Evolutionary conservation across 192 early-diverging fungal species (phyloP), one percentile per base, ranked within the genome.

Genomic region (Linnemannia hyalina): DNA sequence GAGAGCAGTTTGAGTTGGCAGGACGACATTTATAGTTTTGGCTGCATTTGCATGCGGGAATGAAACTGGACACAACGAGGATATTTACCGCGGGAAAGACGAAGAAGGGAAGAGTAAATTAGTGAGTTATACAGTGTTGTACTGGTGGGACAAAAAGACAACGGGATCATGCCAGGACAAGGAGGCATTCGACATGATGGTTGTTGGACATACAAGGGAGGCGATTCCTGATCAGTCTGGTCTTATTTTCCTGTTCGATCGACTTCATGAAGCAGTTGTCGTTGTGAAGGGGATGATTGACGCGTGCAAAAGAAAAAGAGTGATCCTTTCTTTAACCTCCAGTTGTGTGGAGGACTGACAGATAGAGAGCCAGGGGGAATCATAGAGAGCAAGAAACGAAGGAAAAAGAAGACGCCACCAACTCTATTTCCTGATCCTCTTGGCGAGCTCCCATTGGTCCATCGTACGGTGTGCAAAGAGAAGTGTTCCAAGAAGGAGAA

Each of bases 391-490:
- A 70, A 23, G 15, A 20, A 29, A 70, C 18, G 38, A 70, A 65
- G 47, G 11, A 47, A 73, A 32, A 52, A 52, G 44, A 32, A 44
- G 42, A 73, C 72, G 72, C 72, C 72, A 73, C 72, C 44, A 73
- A 47, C 47, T 46, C 16, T 73, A 47, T 32, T 65, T 3, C 44
- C 18, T 52, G 46, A 32, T 49, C n/a, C 72, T 54, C 73, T 40
- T 74, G 73, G 73, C 73, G 73, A 47, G 54, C 54, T 54, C 73
- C 36, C 32, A 74, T 74, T 74, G 73, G 73, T 74, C 32, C n/a
- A 20, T 36, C 6, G 49, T n/a, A n/a, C 5, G 11, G 4, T 36
- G 2, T 26, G 60, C 49, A 52, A 15, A 49, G 49, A 52, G 49
- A 32, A 32, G 60, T 65, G 60, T 65, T 65, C 10, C n/a, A 46